A percentile compares a stretch with the other conserved stretches of the same genome.
Conservation (phyloP, 768 basidiomycete genomes). For the Amyloporia xantha region DNA sequence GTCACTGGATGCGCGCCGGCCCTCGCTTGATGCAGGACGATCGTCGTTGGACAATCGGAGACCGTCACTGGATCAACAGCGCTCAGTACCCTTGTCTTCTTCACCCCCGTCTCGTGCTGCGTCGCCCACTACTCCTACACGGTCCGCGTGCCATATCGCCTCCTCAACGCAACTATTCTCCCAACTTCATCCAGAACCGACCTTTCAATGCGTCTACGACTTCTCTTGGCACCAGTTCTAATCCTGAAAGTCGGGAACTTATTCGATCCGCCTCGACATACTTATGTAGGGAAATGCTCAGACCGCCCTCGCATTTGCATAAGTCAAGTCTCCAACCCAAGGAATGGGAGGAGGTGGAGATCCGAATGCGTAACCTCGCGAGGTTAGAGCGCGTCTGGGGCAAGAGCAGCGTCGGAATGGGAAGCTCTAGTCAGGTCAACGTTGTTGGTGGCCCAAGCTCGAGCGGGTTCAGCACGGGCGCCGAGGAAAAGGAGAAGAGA, state of each 20-base stretch:
- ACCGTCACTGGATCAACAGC: constrained; percentile 22
- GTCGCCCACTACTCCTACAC: constrained; percentile 40
- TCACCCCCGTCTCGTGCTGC: constrained; percentile 37
- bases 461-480: constrained; percentile 38
- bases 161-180: constrained; percentile 23
- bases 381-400: constrained; percentile 76
- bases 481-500: constrained; percentile 71
- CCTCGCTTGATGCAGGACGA: constrained; percentile 22
- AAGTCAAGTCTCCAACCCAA: constrained; percentile 41
- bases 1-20: constrained; percentile 33
- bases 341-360: constrained; percentile 76
- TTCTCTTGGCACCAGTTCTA: constrained; percentile 40
- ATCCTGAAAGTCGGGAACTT: constrained; percentile 58
- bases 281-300: constrained; percentile 60
- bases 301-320: constrained; percentile 50
- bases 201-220: constrained; percentile 55
- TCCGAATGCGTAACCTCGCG: constrained; percentile 49
- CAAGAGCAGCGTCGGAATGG: constrained; percentile 43
- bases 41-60: constrained; percentile 29
- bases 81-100: constrained; percentile 24
- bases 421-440: constrained; percentile 33
- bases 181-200: constrained; percentile 42
- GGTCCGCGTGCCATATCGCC: constrained; percentile 29
- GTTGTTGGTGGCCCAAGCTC: constrained; percentile 21
- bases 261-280: constrained; percentile 58